Percentiles rank a stretch among this genome's conserved stretches.
These are phyloP conservation scores for Candolleomyces eurysporus DNA, from an alignment of 768 basidiomycete species.

Conservation along the genomic window DNA sequence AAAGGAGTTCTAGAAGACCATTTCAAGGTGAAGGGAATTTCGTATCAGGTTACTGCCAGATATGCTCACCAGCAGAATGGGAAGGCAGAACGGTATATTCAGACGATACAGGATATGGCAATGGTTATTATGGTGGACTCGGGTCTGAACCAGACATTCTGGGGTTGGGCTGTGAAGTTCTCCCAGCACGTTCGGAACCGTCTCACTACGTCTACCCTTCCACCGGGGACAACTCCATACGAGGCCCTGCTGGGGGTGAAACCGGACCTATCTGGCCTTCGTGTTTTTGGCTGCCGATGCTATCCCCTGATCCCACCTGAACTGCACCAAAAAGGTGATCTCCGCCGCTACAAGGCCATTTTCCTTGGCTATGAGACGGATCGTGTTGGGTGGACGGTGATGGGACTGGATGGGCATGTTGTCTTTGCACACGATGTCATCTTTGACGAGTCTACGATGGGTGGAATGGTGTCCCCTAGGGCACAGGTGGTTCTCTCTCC, in stretches of 20 bases:
- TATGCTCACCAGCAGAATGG: no score
- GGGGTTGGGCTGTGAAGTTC: no score
- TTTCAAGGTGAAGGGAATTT: no score
- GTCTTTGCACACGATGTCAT: constrained; percentile 26
- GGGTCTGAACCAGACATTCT: no score
- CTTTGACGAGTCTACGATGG: constrained; percentile 21
- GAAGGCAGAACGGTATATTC: no score
- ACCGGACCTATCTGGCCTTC: constrained; percentile 25
- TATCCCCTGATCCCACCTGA: constrained; percentile 20
- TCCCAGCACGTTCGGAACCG: no score
- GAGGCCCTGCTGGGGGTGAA: constrained; percentile 17
- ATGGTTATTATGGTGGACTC: no score
- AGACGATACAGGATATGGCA: no score
- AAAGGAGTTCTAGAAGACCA: no score
- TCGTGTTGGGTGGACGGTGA: constrained; percentile 19
- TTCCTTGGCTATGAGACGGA: constrained; percentile 22
- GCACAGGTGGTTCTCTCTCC: no score
- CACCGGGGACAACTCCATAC: constrained; percentile 18
- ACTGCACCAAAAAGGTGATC: constrained; percentile 14
- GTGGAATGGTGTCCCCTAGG: constrained; percentile 4
- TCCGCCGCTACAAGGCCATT: constrained; percentile 16
- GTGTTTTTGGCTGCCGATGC: constrained; percentile 28
- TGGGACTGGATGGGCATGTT: constrained; percentile 13
- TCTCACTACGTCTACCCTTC: no score
- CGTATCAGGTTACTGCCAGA: no score